These are phyloP conservation scores for Tulasnella sp. DNA, from an alignment of 768 basidiomycete genomes.

Conservation along the genomic window DNA sequence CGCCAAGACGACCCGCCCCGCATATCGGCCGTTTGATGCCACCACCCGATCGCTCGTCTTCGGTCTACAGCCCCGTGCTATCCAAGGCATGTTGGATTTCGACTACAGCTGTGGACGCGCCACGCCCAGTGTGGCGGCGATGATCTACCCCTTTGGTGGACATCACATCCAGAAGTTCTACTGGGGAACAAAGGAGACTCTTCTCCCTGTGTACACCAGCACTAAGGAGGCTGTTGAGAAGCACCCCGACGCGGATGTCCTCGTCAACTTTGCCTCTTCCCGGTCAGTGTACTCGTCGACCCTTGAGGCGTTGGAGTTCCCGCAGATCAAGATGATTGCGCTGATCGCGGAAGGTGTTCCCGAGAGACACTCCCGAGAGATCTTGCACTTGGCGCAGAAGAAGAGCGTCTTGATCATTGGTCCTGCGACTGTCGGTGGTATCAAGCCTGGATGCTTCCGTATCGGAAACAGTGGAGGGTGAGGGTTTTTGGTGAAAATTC, in stretches of 20 bases:
- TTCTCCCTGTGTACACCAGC: conserved; percentile 92
- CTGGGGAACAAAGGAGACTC: conserved; percentile 99
- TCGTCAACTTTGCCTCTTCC: conserved; percentile 95
- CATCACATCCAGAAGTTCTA: conserved; percentile 99
- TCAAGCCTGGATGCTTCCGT: conserved; percentile 99
- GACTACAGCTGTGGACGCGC: conserved; percentile 94
- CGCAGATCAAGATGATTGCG: conserved; percentile 65
- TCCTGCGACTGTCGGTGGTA: conserved; percentile 97
- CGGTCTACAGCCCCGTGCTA: conserved; percentile 97
- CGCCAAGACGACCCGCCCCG: conserved; percentile 40
- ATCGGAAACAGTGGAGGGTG: conserved; percentile 98
- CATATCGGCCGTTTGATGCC: conserved; percentile 86
- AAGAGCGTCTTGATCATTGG: conserved; percentile 89
- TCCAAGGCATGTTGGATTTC: conserved; percentile 98
- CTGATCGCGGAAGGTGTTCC: conserved; percentile 99
- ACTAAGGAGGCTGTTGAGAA: conserved; percentile 85
- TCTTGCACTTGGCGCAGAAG: conserved; percentile 76
- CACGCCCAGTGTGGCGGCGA: conserved; percentile 89
- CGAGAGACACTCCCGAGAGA: conserved; percentile 92
- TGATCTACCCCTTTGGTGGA: conserved; percentile 99
- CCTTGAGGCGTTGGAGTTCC: conserved; percentile 73
- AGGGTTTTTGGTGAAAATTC: conserved; percentile 23
- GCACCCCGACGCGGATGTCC: conserved; percentile 92
- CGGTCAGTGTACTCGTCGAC: conserved; percentile 93
- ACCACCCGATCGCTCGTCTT: conserved; percentile 95